phyloP scores from a whole-genome alignment of 495 filamentous ascomycete genomes.

The Penicillium roqueforti region DNA sequence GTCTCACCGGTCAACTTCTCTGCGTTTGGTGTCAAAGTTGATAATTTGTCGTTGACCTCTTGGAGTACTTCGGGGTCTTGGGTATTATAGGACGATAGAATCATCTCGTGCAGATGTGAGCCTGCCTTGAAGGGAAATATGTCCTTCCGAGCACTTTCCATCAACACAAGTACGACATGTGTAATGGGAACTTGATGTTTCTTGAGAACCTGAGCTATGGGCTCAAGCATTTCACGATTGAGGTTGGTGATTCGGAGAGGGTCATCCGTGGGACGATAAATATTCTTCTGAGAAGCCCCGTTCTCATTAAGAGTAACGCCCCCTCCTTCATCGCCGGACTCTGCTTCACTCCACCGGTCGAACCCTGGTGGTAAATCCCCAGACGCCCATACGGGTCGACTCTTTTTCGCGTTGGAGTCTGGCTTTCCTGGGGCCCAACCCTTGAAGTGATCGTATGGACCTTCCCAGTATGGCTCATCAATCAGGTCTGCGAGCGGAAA shows the following conservation, averaged over 20 bases:
- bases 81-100: slow-evolving; percentile 25
- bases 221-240: slow-evolving; percentile 28
- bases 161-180: slow-evolving; percentile 37
- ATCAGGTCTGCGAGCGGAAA: slow-evolving; percentile 21
- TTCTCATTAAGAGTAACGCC: not conserved
- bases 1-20: slow-evolving; percentile 36
- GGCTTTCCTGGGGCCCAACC: slow-evolving; percentile 18
- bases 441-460: slow-evolving; percentile 18
- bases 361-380: slow-evolving; percentile 19
- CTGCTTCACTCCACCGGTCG: slow-evolving; percentile 10
- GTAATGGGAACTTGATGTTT: slow-evolving; percentile 24
- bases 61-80: slow-evolving; percentile 1
- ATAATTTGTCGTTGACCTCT: slow-evolving; percentile 20
- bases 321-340: not conserved
- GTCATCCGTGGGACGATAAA: slow-evolving; percentile 33
- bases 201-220: slow-evolving; percentile 24
- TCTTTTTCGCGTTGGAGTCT: not conserved
- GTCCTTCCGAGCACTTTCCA: slow-evolving; percentile 43
- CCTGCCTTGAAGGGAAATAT: slow-evolving; percentile 38
- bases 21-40: slow-evolving; percentile 29
- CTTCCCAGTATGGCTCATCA: slow-evolving; percentile 21
- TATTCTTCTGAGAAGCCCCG: slow-evolving; percentile 3
- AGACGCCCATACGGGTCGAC: slow-evolving; percentile 17
- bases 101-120: slow-evolving; percentile 28
- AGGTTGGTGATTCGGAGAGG: slow-evolving; percentile 40